Evolutionary conservation across 148 eudicot genomes (phyloP), one percentile per base, ranked within the genome.

Genomic region (Camellia japonica): DNA sequence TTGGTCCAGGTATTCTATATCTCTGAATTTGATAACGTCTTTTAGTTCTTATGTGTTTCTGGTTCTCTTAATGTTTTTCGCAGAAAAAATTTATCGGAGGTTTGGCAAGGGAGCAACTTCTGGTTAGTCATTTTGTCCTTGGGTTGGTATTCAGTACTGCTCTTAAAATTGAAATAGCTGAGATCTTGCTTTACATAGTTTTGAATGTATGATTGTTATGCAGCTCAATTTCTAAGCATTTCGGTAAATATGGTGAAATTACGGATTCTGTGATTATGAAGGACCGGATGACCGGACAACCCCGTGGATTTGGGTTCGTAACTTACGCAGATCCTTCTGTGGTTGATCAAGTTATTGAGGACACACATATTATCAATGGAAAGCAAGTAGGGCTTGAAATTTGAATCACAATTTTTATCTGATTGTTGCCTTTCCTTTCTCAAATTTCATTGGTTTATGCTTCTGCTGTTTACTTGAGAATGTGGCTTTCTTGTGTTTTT

Each of bases 81-180:
- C 92, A 90, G 92, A 85, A 90, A 90, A 85, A 88, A 4, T 88
- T 88, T 81, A 84, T 88, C 78, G 91, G 91, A 86, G 91, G 91
- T 75, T 86, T 88, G 84, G 89, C 91, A 68, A 86, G 88, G 73
- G 92, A 90, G 89, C 92, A 83, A 90, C 92, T 80, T 72, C 90
- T 84, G 89, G 92, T 90, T 84, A 88, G 92, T 86, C 79, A 80
- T 85, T 85, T 78, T 84, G 85, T 71, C 58, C 80, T 80, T 65
- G 51, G 4, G 52, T 0, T 23, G 8, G 5, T 2, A 20, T 9
- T 64, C 14, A 20, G 20, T 51, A 16, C 20, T 9, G 15, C 60
- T 64, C 9, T 41, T 11, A 3, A 3, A 5, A 30, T 30, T 11
- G 16, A 38, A 66, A 38, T 66, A 1, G 12, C 7, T 64, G 18